Percentiles rank a stretch among this genome's conserved stretches.
These are phyloP conservation scores for Ganoderma lucidum DNA, from an alignment of 1,284 basidiomycete genomes.

Conservation along the genomic window DNA sequence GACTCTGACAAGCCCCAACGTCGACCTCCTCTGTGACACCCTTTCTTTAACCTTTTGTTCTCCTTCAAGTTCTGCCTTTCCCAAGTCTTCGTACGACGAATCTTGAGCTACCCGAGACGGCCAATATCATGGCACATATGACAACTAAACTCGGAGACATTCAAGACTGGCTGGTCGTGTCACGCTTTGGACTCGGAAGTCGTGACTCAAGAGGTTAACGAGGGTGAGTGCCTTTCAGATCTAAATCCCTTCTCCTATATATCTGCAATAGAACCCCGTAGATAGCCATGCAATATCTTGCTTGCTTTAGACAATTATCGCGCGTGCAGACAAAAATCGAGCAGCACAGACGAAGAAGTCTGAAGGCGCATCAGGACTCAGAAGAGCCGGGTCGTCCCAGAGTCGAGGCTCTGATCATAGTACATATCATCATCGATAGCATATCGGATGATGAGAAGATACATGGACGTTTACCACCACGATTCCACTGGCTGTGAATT, in stretches of 20 bases:
- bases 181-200: neutral
- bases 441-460: neutral
- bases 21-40: conserved; percentile 2
- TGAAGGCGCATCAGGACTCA: neutral
- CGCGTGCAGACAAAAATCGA: no score
- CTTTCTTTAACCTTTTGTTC: neutral
- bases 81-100: neutral
- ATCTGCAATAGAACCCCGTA: no score
- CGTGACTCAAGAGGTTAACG: neutral
- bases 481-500: neutral
- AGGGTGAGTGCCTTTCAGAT: neutral
- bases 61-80: neutral
- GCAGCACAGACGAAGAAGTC: neutral
- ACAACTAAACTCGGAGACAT: neutral
- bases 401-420: neutral
- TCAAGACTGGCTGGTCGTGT: neutral
- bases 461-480: neutral
- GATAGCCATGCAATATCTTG: neutral
- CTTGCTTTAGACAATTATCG: neutral
- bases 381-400: no score
- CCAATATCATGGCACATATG: neutral
- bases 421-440: neutral
- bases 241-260: neutral
- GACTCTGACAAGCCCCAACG: conserved; percentile 14
- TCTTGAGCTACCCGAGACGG: neutral